Conservation (phyloP, 768 basidiomycete genomes). For the Gymnopilus dilepis region DNA sequence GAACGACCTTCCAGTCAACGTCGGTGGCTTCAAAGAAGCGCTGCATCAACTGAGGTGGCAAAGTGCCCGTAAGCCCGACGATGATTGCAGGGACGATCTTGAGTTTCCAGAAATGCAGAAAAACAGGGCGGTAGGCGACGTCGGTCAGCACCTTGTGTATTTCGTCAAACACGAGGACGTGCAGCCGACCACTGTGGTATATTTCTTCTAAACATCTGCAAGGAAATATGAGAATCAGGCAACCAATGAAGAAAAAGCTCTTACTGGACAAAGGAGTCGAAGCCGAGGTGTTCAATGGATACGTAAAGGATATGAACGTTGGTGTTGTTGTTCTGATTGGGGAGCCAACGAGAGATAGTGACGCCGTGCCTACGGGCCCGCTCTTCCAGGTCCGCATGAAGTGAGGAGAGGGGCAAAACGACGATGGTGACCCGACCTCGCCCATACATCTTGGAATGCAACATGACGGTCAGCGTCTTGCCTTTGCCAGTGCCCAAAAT, state of each 20-base stretch:
- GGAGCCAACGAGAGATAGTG: background rate
- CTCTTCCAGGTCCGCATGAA: slow-evolving; percentile 19
- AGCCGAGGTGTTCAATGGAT: slow-evolving; percentile 10
- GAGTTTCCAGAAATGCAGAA: background rate
- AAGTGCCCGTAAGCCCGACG: slow-evolving; percentile 1
- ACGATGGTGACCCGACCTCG: slow-evolving; percentile 2
- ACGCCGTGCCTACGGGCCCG: background rate
- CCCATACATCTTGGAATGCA: slow-evolving; percentile 11
- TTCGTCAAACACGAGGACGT: slow-evolving; percentile 19
- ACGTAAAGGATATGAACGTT: slow-evolving; percentile 9
- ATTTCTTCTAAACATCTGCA: background rate
- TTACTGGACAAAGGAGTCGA: slow-evolving; percentile 6
- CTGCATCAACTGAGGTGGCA: background rate
- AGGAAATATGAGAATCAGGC: too few relatives aligned
- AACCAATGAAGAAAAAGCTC: background rate
- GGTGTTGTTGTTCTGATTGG: background rate
- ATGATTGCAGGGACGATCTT: background rate
- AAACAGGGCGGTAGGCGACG: slow-evolving; percentile 1
- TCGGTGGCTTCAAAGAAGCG: background rate
- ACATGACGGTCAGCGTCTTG: slow-evolving; percentile 18
- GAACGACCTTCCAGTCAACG: slow-evolving; percentile 7
- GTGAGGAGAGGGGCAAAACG: slow-evolving; percentile 14
- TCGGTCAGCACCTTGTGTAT: slow-evolving; percentile 23
- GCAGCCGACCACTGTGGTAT: background rate
- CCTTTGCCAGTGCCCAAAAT: slow-evolving; percentile 20